A percentile compares a stretch with the other conserved stretches of the same genome.
Conservation (phyloP, 2,329 filamentous ascomycete genomes). For the Cytospora piceicola region DNA sequence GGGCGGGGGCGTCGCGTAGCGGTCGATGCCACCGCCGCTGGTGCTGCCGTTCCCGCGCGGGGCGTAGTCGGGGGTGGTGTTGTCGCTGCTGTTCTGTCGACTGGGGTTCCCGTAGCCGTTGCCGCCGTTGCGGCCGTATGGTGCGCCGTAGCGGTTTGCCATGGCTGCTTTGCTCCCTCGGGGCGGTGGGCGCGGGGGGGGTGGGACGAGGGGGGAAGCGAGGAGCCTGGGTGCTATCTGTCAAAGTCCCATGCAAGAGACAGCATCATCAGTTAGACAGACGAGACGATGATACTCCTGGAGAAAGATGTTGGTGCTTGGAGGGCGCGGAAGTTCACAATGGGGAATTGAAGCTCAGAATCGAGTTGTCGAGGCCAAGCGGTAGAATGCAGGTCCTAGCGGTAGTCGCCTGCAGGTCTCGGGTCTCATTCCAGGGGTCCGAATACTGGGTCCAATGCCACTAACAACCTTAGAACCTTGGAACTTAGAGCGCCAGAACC, state of each 20-base stretch:
- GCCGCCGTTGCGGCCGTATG: constrained; percentile 46
- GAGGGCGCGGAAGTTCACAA: not conserved
- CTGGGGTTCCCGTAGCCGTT: constrained; percentile 49
- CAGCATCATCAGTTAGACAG: constrained; percentile 20
- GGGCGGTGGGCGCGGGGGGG: constrained; percentile 22
- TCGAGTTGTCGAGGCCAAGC: constrained; percentile 14
- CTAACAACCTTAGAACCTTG: no score
- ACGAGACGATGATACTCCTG: not conserved
- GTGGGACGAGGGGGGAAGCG: constrained; percentile 8
- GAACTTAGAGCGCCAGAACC: constrained; percentile 17
- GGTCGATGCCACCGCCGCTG: constrained; percentile 44
- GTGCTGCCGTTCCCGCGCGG: constrained; percentile 53
- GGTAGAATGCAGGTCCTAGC: constrained; percentile 11
- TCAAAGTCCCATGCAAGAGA: constrained; percentile 13
- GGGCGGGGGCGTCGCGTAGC: constrained; percentile 44
- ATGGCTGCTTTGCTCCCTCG: constrained; percentile 41
- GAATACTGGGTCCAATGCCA: not conserved
- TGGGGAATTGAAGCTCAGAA: not conserved
- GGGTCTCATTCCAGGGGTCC: constrained; percentile 1
- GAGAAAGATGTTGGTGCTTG: not conserved
- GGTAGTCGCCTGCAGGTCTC: constrained; percentile 16
- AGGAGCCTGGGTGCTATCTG: constrained; percentile 32
- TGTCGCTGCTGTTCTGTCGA: constrained; percentile 34
- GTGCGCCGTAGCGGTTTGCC: constrained; percentile 55
- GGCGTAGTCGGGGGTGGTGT: constrained; percentile 49